Evolutionary conservation across 2,329 filamentous ascomycete species (phyloP).

Genomic region (Fusarium piperis): DNA sequence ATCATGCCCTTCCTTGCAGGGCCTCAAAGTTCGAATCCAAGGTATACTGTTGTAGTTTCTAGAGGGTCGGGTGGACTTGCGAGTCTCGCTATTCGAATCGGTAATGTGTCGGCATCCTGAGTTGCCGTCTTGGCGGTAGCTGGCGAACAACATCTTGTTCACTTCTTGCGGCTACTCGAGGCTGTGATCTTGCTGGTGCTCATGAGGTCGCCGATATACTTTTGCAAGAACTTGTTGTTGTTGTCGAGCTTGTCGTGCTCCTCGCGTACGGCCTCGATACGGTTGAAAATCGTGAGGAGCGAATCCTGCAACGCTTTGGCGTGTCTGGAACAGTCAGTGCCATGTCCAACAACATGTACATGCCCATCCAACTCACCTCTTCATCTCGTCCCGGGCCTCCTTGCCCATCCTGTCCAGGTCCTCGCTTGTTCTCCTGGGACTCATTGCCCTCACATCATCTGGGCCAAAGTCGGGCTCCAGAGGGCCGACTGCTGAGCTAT

Average conservation of each 20-base stretch:
- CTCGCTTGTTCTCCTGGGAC: conserved; percentile 87
- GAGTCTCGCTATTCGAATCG: conserved; percentile 17
- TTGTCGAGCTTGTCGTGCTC: conserved; percentile 97
- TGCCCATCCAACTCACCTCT: conserved; percentile 56
- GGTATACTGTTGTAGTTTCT: conserved; percentile 22
- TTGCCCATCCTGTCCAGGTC: conserved; percentile 89
- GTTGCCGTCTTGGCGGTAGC: neutral
- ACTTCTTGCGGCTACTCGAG: conserved; percentile 64
- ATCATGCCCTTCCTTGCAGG: conserved; percentile 42
- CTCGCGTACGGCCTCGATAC: conserved; percentile 91
- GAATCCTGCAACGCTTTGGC: conserved; percentile 90
- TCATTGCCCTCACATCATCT: conserved; percentile 93
- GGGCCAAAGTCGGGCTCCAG: conserved; percentile 81
- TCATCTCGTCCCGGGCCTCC: conserved; percentile 76
- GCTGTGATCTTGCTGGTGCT: conserved; percentile 80
- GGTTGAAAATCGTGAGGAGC: conserved; percentile 87
- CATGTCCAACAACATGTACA: conserved; percentile 1
- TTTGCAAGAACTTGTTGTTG: conserved; percentile 97
- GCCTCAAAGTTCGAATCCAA: conserved; percentile 36
- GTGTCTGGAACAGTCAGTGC: conserved; percentile 66
- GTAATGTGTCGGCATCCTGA: neutral
- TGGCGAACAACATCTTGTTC: conserved; percentile 31
- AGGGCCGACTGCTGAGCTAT: conserved; percentile 77
- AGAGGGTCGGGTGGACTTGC: conserved; percentile 13
- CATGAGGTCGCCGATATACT: conserved; percentile 97